Conservation (phyloP, 441 rosid species). For the Erodium moschatum region DNA sequence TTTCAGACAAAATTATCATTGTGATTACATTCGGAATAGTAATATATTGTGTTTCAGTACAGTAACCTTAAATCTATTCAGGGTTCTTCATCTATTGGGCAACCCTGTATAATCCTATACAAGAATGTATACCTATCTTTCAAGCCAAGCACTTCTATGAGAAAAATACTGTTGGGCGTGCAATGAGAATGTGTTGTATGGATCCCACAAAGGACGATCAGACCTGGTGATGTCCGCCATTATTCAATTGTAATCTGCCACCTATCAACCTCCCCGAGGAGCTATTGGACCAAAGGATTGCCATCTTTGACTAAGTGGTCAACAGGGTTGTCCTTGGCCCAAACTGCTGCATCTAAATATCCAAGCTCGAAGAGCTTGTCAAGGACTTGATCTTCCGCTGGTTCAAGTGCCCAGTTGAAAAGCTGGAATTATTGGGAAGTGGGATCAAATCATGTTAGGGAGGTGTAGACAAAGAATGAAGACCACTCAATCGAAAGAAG, state of each 20-base stretch:
- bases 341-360: conserved; percentile 61
- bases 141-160: not conserved
- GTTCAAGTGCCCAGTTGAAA: conserved; percentile 72
- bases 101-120: not conserved
- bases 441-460: conserved; percentile 10
- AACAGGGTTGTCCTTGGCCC: conserved; percentile 63
- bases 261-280: no score
- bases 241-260: not conserved
- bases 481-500: not conserved
- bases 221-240: not conserved
- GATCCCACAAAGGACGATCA: not conserved
- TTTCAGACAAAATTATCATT: not conserved
- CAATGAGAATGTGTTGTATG: conserved; percentile 2
- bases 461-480: conserved; percentile 5
- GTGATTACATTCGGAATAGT: not conserved
- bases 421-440: conserved; percentile 30
- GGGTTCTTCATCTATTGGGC: not conserved
- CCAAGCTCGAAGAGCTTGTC: conserved; percentile 72
- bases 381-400: conserved; percentile 64
- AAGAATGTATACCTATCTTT: not conserved
- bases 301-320: conserved; percentile 40
- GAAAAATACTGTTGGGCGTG: not conserved
- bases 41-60: not conserved
- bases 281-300: conserved; percentile 20
- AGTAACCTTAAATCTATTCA: not conserved